phyloP scores from a whole-genome alignment of 805 yeast species.

The Candida ipomoeae region DNA sequence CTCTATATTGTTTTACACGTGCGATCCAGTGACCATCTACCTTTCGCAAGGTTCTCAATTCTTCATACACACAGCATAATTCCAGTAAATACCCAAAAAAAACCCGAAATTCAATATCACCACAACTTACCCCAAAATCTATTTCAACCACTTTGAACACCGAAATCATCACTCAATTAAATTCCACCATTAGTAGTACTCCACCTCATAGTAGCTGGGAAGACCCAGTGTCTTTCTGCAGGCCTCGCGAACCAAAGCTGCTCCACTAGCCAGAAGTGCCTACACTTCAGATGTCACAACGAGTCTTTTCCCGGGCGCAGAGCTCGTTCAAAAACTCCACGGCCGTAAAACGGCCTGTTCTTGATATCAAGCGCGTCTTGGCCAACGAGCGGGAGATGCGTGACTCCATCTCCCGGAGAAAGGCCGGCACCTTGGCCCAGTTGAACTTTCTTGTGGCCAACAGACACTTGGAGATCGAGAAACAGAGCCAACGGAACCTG shows the following conservation, averaged over 20 bases:
- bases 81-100: too few relatives aligned
- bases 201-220: too few relatives aligned
- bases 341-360: conserved; percentile 14
- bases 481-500: conserved; percentile 21
- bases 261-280: neutral
- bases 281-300: neutral
- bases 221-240: neutral
- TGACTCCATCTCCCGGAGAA: conserved; percentile 29
- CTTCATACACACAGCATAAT: too few relatives aligned
- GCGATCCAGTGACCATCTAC: too few relatives aligned
- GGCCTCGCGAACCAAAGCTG: neutral
- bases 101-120: too few relatives aligned
- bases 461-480: conserved; percentile 22
- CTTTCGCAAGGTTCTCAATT: too few relatives aligned
- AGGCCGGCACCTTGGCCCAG: conserved; percentile 15
- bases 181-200: too few relatives aligned
- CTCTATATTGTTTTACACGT: too few relatives aligned
- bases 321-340: conserved; percentile 18
- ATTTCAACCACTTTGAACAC: too few relatives aligned
- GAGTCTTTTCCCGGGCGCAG: conserved; percentile 5
- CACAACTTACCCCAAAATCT: too few relatives aligned
- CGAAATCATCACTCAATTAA: too few relatives aligned
- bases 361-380: conserved; percentile 14
- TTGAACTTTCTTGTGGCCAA: conserved; percentile 25
- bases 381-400: conserved; percentile 18